A percentile compares a stretch with the other conserved stretches of the same genome.
Conservation (phyloP, 2,329 filamentous ascomycete species). For the Laburnicola sp. region DNA sequence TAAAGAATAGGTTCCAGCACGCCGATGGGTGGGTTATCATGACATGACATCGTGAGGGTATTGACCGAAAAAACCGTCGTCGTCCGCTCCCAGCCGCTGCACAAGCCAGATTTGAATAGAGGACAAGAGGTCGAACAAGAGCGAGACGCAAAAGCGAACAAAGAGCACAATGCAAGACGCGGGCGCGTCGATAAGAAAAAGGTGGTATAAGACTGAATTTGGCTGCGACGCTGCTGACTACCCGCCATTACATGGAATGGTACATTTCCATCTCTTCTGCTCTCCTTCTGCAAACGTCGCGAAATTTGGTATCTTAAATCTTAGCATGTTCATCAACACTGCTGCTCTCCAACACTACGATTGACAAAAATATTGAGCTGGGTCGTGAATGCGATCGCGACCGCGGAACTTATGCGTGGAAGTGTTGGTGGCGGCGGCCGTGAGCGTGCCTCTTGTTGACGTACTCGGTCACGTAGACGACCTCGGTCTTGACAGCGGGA, state of each 20-base stretch:
- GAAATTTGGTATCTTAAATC: conserved; percentile 34
- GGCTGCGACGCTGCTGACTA: conserved; percentile 45
- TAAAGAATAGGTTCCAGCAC: conserved; percentile 4
- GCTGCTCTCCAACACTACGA: conserved; percentile 22
- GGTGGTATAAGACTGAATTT: conserved; percentile 37
- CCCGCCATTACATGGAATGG: conserved; percentile 39
- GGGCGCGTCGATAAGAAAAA: conserved; percentile 26
- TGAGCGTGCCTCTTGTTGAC: conserved; percentile 38
- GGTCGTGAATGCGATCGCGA: conserved; percentile 16
- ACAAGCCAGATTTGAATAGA: neutral
- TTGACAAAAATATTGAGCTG: conserved; percentile 24
- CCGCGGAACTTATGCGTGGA: conserved; percentile 35
- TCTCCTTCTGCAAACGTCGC: conserved; percentile 31
- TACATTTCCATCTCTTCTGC: conserved; percentile 27
- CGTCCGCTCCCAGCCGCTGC: conserved; percentile 1
- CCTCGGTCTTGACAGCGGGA: conserved; percentile 33
- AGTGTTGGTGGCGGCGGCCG: conserved; percentile 39
- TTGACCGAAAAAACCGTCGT: conserved; percentile 6
- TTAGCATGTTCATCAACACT: conserved; percentile 20
- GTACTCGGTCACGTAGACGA: conserved; percentile 40
- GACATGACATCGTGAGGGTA: conserved; percentile 17
- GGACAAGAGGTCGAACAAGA: neutral
- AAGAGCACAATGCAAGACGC: conserved; percentile 29
- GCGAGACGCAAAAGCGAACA: conserved; percentile 8
- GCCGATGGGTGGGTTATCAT: conserved; percentile 12